Evolutionary conservation across 2,329 filamentous ascomycete genomes (phyloP).

Genomic region (Nemania abortiva): DNA sequence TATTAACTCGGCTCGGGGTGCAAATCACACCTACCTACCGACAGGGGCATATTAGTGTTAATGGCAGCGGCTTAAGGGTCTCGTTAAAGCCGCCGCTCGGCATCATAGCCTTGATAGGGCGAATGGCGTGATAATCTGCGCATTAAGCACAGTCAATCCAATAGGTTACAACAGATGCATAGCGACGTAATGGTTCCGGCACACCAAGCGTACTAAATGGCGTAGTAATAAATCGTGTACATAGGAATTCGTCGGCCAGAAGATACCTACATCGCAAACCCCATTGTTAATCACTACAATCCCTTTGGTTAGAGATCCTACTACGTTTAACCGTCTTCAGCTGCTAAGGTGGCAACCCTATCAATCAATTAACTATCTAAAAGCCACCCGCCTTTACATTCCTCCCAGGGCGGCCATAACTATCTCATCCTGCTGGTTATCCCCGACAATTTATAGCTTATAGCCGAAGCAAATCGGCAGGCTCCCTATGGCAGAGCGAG

Average conservation of each 20-base stretch:
- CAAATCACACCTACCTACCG: constrained; percentile 7
- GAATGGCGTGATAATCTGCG: constrained; percentile 21
- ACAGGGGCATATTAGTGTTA: constrained; percentile 13
- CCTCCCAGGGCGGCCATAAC: neutral
- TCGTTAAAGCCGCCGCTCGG: constrained; percentile 23
- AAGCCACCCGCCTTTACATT: no score
- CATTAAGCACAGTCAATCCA: constrained; percentile 12
- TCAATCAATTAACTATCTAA: no score
- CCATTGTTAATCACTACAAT: no score
- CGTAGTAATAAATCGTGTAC: neutral
- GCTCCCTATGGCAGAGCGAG: neutral
- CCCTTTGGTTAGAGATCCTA: no score
- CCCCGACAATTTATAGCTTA: constrained; percentile 22
- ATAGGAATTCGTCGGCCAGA: no score
- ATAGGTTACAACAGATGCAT: neutral
- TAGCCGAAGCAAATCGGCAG: constrained; percentile 18
- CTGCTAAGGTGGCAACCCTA: no score
- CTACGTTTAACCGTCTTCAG: no score
- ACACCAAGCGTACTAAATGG: neutral
- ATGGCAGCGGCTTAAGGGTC: constrained; percentile 21
- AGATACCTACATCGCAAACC: neutral
- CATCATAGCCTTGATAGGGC: constrained; percentile 16
- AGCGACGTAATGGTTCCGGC: neutral
- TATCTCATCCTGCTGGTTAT: neutral
- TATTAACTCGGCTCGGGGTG: neutral